Percentiles rank a stretch among this genome's conserved stretches.
Conservation (phyloP, 169 alveolate species). For the Neospora caninum region DNA sequence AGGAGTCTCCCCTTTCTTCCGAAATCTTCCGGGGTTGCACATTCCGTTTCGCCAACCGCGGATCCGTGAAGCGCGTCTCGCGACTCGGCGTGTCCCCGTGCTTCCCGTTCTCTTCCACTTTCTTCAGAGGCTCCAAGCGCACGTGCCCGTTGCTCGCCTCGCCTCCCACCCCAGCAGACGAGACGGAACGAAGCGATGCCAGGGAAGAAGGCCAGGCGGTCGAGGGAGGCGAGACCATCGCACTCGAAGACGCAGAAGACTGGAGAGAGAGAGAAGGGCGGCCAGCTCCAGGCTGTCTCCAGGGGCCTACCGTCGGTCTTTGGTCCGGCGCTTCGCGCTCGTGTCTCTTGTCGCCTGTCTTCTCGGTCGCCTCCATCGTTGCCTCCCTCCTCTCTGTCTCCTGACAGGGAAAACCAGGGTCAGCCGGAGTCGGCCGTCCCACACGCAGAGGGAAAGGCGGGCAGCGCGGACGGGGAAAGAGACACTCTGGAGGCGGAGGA, state of each 20-base stretch:
- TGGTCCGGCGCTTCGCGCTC: too few relatives aligned
- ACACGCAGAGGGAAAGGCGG: background rate
- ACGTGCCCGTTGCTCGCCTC: background rate
- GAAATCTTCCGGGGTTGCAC: background rate
- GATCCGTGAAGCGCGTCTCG: background rate
- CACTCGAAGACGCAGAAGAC: too few relatives aligned
- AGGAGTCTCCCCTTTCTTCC: background rate
- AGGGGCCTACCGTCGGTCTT: too few relatives aligned
- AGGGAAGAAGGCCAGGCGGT: background rate
- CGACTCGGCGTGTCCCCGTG: background rate
- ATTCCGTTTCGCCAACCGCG: background rate
- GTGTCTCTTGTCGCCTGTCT: too few relatives aligned
- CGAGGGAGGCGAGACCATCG: background rate
- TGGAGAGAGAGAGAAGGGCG: too few relatives aligned
- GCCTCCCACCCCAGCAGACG: background rate
- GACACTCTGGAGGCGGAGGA: background rate
- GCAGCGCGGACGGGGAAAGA: background rate
- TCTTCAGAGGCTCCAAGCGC: background rate
- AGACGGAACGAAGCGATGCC: background rate
- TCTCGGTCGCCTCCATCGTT: too few relatives aligned
- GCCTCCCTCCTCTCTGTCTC: too few relatives aligned
- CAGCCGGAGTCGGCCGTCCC: too few relatives aligned
- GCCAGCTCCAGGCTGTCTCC: too few relatives aligned
- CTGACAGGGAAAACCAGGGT: too few relatives aligned
- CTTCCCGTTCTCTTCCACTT: background rate